A percentile compares a stretch with the other conserved stretches of the same genome.
Evolutionary conservation across 2,329 filamentous ascomycete genomes (phyloP).

Genomic region (Epichloe aotearoae): DNA sequence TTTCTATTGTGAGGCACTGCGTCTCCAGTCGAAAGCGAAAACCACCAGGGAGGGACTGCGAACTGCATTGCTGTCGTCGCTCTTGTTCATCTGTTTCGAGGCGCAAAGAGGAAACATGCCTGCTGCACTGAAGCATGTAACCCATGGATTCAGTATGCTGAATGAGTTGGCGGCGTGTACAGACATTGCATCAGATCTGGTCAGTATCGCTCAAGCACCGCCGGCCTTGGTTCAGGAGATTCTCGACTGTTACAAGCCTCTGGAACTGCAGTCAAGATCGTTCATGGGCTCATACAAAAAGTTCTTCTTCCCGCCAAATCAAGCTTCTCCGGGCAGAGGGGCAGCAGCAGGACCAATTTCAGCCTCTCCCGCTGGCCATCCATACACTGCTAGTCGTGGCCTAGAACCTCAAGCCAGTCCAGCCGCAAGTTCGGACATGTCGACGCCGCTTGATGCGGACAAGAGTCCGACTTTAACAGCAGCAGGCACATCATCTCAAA

Average conservation of each 20-base stretch:
- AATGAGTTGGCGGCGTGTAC: conserved; percentile 25
- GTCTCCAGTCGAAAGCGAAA: conserved; percentile 23
- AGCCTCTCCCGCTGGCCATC: not conserved
- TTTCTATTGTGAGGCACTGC: conserved; percentile 28
- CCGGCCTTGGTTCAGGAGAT: conserved; percentile 25
- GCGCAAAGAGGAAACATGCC: conserved; percentile 26
- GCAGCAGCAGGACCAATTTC: not conserved
- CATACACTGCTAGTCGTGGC: not conserved
- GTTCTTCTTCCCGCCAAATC: conserved; percentile 17
- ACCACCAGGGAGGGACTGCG: conserved; percentile 23
- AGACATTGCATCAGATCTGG: conserved; percentile 20
- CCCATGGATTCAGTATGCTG: conserved; percentile 26
- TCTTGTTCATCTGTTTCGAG: conserved; percentile 29
- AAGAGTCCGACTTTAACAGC: conserved; percentile 3
- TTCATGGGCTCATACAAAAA: conserved; percentile 26
- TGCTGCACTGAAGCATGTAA: conserved; percentile 27
- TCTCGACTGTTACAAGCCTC: conserved; percentile 25
- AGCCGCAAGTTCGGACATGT: not conserved
- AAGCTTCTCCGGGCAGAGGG: not conserved
- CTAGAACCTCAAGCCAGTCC: not conserved
- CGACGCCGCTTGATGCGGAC: conserved; percentile 7
- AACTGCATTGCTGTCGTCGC: conserved; percentile 25
- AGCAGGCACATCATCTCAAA: conserved; percentile 4
- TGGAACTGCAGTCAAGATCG: conserved; percentile 25
- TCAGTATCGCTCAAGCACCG: conserved; percentile 24